Conservation (phyloP, 1,139 yeast species). For the Zygoascus hellenicus region DNA sequence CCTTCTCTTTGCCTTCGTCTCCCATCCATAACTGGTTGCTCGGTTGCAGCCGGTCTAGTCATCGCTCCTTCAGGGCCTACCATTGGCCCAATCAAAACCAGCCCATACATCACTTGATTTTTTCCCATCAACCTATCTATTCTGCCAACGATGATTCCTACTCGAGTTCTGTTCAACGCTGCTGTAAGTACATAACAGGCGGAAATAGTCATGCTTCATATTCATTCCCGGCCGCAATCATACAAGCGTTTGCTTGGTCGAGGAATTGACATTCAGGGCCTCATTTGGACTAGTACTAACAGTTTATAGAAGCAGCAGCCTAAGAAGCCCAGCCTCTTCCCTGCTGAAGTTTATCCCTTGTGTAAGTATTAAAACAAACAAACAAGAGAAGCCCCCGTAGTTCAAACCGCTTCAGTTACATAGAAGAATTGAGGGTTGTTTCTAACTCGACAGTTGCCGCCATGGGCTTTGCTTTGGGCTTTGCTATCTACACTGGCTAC, state of each 20-base stretch:
- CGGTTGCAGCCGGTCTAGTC: too few relatives aligned
- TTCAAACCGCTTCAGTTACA: too few relatives aligned
- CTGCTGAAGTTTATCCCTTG: constrained; percentile 31
- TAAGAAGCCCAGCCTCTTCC: constrained; percentile 20
- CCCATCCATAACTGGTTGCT: too few relatives aligned
- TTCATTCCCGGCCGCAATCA: too few relatives aligned
- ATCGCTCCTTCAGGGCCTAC: too few relatives aligned
- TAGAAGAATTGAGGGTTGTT: neutral
- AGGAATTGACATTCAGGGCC: too few relatives aligned
- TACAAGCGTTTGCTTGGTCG: too few relatives aligned
- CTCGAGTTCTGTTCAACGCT: constrained; percentile 25
- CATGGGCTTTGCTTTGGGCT: constrained; percentile 28
- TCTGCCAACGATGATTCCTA: constrained; percentile 23
- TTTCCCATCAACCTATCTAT: neutral
- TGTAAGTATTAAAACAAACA: constrained; percentile 24
- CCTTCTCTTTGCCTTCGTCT: too few relatives aligned
- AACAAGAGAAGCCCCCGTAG: too few relatives aligned
- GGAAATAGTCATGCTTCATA: neutral
- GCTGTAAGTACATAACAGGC: constrained; percentile 22
- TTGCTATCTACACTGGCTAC: constrained; percentile 25
- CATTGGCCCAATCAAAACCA: constrained; percentile 26
- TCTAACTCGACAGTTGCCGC: constrained; percentile 23
- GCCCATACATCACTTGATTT: constrained; percentile 38
- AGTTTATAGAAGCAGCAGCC: constrained; percentile 12
- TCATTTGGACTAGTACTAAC: neutral